Percentiles rank a stretch among this genome's conserved stretches.
These are phyloP conservation scores for Oldenlandia corymbosa DNA, from an alignment of 257 asterid species.

Conservation along the genomic window DNA sequence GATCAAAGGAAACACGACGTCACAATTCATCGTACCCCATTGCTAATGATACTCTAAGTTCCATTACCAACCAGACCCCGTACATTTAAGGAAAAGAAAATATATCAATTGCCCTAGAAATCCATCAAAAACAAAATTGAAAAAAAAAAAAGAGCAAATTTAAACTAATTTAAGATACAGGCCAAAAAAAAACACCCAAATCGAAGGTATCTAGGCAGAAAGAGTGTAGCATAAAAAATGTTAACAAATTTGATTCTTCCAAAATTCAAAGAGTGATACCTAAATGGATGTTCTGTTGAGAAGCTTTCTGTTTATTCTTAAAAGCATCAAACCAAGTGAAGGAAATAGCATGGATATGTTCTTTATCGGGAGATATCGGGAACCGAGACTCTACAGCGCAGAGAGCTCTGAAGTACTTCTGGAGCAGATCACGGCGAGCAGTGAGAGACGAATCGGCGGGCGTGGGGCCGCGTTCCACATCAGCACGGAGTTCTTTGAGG, in stretches of 20 bases:
- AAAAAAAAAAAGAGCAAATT: not conserved
- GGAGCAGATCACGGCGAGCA: conserved; percentile 87
- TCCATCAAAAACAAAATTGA: not conserved
- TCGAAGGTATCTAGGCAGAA: too few relatives aligned
- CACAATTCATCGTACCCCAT: not conserved
- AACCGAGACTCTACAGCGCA: conserved; percentile 92
- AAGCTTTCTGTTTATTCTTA: conserved; percentile 65
- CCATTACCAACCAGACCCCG: not conserved
- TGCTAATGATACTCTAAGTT: not conserved
- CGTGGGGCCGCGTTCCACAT: conserved; percentile 55
- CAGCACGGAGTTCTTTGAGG: conserved; percentile 66
- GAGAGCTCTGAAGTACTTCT: conserved; percentile 82
- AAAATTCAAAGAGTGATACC: too few relatives aligned
- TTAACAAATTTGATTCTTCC: too few relatives aligned
- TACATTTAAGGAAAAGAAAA: not conserved
- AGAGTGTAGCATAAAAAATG: too few relatives aligned
- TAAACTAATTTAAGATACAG: not conserved
- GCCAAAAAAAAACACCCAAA: too few relatives aligned
- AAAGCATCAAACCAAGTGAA: conserved; percentile 96
- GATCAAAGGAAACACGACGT: not conserved
- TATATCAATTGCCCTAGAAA: not conserved
- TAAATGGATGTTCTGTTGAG: conserved; percentile 84
- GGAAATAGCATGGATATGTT: conserved; percentile 67
- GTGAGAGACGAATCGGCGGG: conserved; percentile 46
- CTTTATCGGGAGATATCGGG: conserved; percentile 84